phyloP scores from a whole-genome alignment of 257 asterid species.

The Vinca minor region DNA sequence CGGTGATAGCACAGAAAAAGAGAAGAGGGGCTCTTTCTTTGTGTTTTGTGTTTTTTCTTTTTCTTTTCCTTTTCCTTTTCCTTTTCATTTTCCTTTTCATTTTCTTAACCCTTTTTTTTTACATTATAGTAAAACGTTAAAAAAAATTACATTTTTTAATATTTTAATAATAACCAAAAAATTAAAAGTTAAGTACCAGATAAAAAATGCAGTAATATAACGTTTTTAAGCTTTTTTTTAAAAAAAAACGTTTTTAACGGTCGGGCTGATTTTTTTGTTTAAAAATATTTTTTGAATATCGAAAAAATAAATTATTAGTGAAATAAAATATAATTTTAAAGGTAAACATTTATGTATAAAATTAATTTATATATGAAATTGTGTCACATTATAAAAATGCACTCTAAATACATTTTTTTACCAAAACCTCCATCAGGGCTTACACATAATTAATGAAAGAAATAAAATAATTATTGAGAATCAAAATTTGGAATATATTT shows the following conservation, averaged over 20 bases:
- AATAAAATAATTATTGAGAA: not conserved
- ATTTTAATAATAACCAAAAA: not conserved
- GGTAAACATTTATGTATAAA: no score
- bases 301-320: no score
- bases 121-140: not conserved
- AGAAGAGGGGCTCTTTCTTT: not conserved
- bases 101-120: not conserved
- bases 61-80: not conserved
- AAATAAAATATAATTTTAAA: no score
- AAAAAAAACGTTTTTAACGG: no score
- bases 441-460: no score
- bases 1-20: not conserved
- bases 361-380: no score
- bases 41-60: conserved; percentile 10
- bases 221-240: no score
- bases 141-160: not conserved
- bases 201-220: no score
- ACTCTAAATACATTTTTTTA: no score
- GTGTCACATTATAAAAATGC: no score
- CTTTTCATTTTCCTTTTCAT: not conserved
- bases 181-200: not conserved
- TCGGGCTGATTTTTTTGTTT: no score
- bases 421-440: not conserved
- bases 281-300: no score
- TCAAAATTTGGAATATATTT: not conserved